Base-by-base conservation (phyloP, 2,329 filamentous ascomycete species). In the Aspergillus aculeatinus region DNA sequence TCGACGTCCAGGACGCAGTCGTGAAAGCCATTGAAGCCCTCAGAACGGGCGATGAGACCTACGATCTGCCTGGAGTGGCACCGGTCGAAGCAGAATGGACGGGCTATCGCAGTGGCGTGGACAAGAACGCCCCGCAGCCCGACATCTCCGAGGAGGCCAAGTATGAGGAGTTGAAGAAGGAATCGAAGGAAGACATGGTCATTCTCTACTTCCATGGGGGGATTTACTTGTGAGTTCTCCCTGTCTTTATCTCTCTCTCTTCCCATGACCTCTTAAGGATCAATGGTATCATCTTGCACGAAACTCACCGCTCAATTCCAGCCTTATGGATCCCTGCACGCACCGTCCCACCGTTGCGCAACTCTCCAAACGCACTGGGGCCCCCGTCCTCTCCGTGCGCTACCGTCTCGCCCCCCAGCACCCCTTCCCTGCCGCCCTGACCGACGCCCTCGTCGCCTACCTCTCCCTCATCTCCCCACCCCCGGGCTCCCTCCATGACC, bases 181-280 rank as follows among this genome's bases (percentile, higher is more conserved):
- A 78, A 35, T 67, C 74, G 7, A 69, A 71, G 5, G 73, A 72
- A 3, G 75, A 79, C 57, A 72, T 75, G 60, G 79, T 78, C 2
- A 72, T 81, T 7, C 63, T 82, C 5, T 81, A 80, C 62, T 74
- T 81, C 58, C 79, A 81, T 62, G 79, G 80, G 19, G 80, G 80
- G 5, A 79, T 77, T 42, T 79, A 79, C 65, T 78, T 76, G 77
- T 79, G 65, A 64, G 76, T 70, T 2, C 27, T 29, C 7, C 27
- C 27, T 29, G 27, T 9, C 27, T 29, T 2, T 29, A 2, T 9
- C 2, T 29, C 27, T 7, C 27, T 7, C 27, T 2, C 27, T 27
- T 7, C 1, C 21, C 5, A 29, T 29, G 7, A 29, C 27, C 27
- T 10, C 27, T 29, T 2, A 6, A 29, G 27, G 16, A 12, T 23